Percentiles rank a stretch among this genome's conserved stretches.
Evolutionary conservation across 345 rosid genomes (phyloP).

Genomic region (Lepidium sativum): DNA sequence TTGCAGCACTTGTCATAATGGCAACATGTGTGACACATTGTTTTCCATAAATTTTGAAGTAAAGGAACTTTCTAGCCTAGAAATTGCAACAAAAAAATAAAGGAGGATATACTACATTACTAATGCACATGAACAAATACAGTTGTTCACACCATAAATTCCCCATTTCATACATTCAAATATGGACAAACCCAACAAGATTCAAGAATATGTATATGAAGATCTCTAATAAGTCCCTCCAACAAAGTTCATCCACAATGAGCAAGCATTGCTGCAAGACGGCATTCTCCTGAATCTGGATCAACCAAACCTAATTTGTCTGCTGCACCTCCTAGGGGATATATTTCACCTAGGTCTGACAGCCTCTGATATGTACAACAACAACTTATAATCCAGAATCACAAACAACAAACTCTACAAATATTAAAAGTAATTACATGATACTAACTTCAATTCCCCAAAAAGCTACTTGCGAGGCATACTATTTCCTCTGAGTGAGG

Average conservation of each 20-base stretch:
- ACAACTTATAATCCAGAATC: conserved; percentile 45
- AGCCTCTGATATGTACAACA: conserved; percentile 62
- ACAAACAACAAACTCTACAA: not conserved
- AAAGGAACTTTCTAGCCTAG: conserved; percentile 82
- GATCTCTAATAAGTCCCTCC: conserved; percentile 93
- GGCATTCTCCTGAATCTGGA: conserved; percentile 76
- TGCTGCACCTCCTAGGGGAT: conserved; percentile 87
- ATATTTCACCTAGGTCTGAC: conserved; percentile 91
- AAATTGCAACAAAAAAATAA: not conserved
- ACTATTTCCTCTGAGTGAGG: conserved; percentile 57
- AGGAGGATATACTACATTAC: not conserved
- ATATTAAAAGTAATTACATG: not conserved
- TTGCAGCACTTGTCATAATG: conserved; percentile 93
- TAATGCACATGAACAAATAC: not conserved
- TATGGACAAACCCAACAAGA: conserved; percentile 3
- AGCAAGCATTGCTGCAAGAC: conserved; percentile 95
- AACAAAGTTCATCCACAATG: conserved; percentile 85
- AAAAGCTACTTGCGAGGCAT: conserved; percentile 83
- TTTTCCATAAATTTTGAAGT: conserved; percentile 77
- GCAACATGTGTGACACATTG: conserved; percentile 91
- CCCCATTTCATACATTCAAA: not conserved
- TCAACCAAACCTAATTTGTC: conserved; percentile 87
- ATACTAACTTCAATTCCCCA: conserved; percentile 84
- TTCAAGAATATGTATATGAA: conserved; percentile 50
- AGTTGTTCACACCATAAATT: not conserved